Base-by-base conservation (phyloP, 108 stramenopile genomes). In the Fragilaria crotonensis region DNA sequence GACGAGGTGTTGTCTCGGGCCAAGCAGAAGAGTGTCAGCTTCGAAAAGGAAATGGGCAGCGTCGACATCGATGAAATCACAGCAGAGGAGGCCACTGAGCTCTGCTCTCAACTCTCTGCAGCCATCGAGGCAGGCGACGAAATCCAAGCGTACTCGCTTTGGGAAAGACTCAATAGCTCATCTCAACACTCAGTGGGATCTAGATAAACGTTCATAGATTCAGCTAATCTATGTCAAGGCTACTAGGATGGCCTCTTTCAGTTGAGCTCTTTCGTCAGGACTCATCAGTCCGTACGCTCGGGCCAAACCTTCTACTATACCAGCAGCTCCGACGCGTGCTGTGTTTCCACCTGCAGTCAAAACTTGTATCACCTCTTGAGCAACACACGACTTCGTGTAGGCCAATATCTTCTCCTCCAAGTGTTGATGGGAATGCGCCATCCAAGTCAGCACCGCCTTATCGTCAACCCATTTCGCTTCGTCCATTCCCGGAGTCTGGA, bases 1-100 rank as follows among this genome's bases (percentile, higher is more conserved):
- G 73, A 91, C 36, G 91, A 91, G 62, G 95, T 99, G 25, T 63
- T 98, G 22, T 52, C 56, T 9, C 84, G 80, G 41, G 97, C 95
- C 9, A 83, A 80, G 54, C 64, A 66, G 23, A 72, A 88, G 33
- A 84, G 85, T 60, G 65, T 64, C 20, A 74, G 64, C 1, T 96
- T 97, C 65, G 92, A 95, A 60, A 72, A 72, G 30, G 85, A 91
- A 66, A 79, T 86, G 81, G 78, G 58, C 47, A 67, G 68, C n/a
- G 17, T 26, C 44, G 22, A 5, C 18, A 32, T 30, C 29, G 29
- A 56, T 19, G 48, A 60, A 32, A 30, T 57, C 29, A 36, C 19
- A 18, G 20, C 56, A 17, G 18, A 18, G 5, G 18, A 57, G 17
- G 51, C 51, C 51, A 26, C 2, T 3, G 26, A 30, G 17, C 29